Conservation (phyloP, 768 basidiomycete genomes). For the Suillus fuscotomentosus region DNA sequence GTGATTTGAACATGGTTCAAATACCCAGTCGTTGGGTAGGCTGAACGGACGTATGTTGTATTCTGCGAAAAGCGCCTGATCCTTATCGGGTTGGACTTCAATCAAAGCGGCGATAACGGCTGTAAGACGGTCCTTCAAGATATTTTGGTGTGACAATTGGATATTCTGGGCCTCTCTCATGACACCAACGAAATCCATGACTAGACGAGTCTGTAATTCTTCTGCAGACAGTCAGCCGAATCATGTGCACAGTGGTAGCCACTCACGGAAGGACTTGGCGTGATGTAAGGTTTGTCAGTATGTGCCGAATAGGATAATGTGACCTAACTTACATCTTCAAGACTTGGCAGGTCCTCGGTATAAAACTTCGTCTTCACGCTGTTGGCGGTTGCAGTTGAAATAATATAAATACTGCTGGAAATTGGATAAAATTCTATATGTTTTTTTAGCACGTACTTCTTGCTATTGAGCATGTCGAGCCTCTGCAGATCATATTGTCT, state of each 20-base stretch:
- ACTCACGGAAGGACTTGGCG: slow-evolving; percentile 66
- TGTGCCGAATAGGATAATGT: slow-evolving; percentile 12
- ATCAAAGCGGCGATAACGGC: slow-evolving; percentile 47
- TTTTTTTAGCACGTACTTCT: slow-evolving; percentile 53
- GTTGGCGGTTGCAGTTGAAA: slow-evolving; percentile 71
- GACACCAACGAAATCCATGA: slow-evolving; percentile 52
- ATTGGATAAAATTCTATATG: slow-evolving; percentile 1
- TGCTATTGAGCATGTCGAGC: slow-evolving; percentile 75
- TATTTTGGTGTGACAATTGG: slow-evolving; percentile 57
- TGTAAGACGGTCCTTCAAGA: slow-evolving; percentile 49
- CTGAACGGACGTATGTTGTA: slow-evolving; percentile 68
- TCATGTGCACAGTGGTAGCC: not conserved
- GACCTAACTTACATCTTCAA: slow-evolving; percentile 64
- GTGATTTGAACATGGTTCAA: slow-evolving; percentile 70
- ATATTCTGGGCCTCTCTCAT: slow-evolving; percentile 59
- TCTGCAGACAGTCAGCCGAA: slow-evolving; percentile 39
- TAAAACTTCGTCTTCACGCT: slow-evolving; percentile 70
- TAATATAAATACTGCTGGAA: slow-evolving; percentile 44
- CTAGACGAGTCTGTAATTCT: slow-evolving; percentile 63
- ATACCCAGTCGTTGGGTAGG: slow-evolving; percentile 64
- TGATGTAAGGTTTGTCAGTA: slow-evolving; percentile 8
- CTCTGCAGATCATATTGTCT: slow-evolving; percentile 77
- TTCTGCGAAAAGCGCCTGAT: slow-evolving; percentile 71
- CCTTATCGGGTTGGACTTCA: slow-evolving; percentile 53
- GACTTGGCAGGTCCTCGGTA: slow-evolving; percentile 57